Evolutionary conservation across 108 stramenopile genomes (phyloP), one percentile per base, ranked within the genome.

Genomic region (Epithemia pelagica): DNA sequence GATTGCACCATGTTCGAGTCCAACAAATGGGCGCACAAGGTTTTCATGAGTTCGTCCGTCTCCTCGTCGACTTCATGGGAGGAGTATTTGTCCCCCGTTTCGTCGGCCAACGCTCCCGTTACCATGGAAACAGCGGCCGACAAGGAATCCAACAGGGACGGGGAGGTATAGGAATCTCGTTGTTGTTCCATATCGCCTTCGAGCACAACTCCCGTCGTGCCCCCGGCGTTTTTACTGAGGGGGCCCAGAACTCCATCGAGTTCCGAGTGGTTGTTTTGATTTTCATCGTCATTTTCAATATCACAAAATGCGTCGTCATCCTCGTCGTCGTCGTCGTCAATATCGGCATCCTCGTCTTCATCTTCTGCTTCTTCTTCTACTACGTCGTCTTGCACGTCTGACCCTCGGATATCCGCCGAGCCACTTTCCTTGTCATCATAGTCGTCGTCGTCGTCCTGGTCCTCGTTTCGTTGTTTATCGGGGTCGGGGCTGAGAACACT

Each of bases 201-300:
- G 31, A 92, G 37, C 56, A 89, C 86, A n/a, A 92, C 79, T 27
- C 90, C 87, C 5, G 87, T 92, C 2, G 71, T 86, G 0, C 86
- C 86, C 0, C 90, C 87, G 5, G 79, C 74, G 29, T 65, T 59
- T 73, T 79, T 74, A 54, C 84, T 87, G 10, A 85, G 71, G 0
- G 85, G 90, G 10, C 90, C 90, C 61, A 89, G 74, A 15, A 88
- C 89, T 30, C 69, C 63, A 18, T 62, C 70, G 57, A 54, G 27
- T 15, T 33, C 65, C 46, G 28, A 59, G 63, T 33, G 64, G 64
- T 72, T 24, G 32, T 59, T 52, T 26, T 76, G 59, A 53, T 65
- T 54, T 54, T 78, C 82, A 52, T 77, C 60, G 30, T 73, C 74
- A 21, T 74, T 76, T 32, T 72, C 46, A 19, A 18, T 21, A n/a